Conservation (phyloP, 2,329 filamentous ascomycete genomes). For the Gnomoniopsis sp. region DNA sequence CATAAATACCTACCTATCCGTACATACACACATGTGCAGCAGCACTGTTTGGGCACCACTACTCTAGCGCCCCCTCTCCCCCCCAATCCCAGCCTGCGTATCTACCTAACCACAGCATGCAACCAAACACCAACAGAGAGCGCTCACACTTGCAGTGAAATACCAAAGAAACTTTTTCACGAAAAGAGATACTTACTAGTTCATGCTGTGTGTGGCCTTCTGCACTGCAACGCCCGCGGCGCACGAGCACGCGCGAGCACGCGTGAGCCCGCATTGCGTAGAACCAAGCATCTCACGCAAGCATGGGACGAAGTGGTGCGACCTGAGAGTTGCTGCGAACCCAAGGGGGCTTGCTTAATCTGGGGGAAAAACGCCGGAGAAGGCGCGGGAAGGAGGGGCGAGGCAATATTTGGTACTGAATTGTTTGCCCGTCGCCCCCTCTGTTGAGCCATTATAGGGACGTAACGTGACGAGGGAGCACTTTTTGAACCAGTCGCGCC, state of each 20-base stretch:
- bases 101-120: neutral
- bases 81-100: neutral
- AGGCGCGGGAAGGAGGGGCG: neutral
- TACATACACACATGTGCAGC: neutral
- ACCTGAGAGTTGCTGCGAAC: neutral
- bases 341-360: neutral
- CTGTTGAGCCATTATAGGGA: too few species aligned
- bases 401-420: too few species aligned
- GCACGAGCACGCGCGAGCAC: too few species aligned
- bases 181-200: neutral
- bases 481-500: too few species aligned
- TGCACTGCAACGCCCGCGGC: too few species aligned
- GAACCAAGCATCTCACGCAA: neutral
- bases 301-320: neutral
- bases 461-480: too few species aligned
- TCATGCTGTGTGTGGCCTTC: too few species aligned
- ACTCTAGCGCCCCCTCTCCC: neutral
- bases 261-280: too few species aligned
- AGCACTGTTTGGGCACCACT: constrained; percentile 4
- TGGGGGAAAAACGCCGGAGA: neutral
- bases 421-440: too few species aligned
- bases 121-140: neutral
- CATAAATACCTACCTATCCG: neutral
- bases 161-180: neutral
- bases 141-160: neutral